phyloP scores from a whole-genome alignment of 179 eudicot genomes.

The Sideroxylon spinosum region DNA sequence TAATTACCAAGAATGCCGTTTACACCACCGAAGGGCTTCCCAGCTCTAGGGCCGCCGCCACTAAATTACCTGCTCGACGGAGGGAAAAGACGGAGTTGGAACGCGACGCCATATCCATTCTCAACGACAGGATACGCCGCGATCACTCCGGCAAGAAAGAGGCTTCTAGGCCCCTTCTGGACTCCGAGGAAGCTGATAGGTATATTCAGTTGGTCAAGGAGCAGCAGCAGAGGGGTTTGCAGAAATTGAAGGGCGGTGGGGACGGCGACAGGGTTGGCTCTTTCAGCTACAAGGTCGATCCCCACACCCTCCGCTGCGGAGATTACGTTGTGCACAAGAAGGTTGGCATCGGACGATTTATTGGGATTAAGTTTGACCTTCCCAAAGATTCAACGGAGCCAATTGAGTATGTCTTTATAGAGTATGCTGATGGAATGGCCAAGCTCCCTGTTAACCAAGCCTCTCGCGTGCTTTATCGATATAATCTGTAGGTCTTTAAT shows the following conservation, averaged over 20 bases:
- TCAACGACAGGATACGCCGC: slow-evolving; percentile 60
- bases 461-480: slow-evolving; percentile 75
- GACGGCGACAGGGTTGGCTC: slow-evolving; percentile 16
- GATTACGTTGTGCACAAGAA: slow-evolving; percentile 97
- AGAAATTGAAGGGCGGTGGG: slow-evolving; percentile 52
- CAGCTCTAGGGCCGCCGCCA: slow-evolving; percentile 4
- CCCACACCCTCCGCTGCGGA: slow-evolving; percentile 59
- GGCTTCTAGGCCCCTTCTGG: slow-evolving; percentile 38
- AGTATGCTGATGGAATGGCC: slow-evolving; percentile 96
- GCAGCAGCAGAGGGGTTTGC: slow-evolving; percentile 81
- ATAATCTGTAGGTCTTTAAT: slow-evolving; percentile 58
- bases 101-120: slow-evolving; percentile 48
- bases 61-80: slow-evolving; percentile 16
- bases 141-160: slow-evolving; percentile 51
- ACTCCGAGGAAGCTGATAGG: slow-evolving; percentile 66
- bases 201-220: slow-evolving; percentile 72
- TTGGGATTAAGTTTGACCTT: slow-evolving; percentile 66
- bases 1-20: slow-evolving; percentile 25
- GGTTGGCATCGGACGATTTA: slow-evolving; percentile 89
- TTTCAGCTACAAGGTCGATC: slow-evolving; percentile 75
- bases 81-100: slow-evolving; percentile 23
- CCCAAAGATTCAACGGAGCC: slow-evolving; percentile 42
- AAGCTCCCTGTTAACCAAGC: slow-evolving; percentile 89
- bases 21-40: slow-evolving; percentile 29
- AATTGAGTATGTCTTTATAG: slow-evolving; percentile 83